A percentile compares a stretch with the other conserved stretches of the same genome.
Conservation (phyloP, 2,329 filamentous ascomycete genomes). For the Pestalotiopsis sp. region DNA sequence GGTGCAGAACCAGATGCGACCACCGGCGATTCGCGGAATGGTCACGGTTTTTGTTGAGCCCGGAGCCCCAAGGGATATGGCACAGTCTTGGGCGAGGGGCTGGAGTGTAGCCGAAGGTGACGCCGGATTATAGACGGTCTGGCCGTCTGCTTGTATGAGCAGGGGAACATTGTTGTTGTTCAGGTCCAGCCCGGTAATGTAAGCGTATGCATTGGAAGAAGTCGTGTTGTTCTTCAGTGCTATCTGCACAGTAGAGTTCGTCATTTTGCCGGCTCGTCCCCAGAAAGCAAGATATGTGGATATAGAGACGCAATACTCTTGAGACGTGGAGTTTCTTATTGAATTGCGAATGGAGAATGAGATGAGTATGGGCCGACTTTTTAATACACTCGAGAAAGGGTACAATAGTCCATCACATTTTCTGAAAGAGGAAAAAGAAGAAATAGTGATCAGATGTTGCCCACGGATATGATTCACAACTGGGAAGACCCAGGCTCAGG, state of each 20-base stretch:
- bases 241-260: constrained; percentile 55
- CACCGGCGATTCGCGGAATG: constrained; percentile 71
- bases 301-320: background rate
- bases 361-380: background rate
- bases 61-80: constrained; percentile 64
- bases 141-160: constrained; percentile 67
- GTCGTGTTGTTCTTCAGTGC: constrained; percentile 66
- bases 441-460: background rate
- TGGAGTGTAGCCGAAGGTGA: constrained; percentile 55
- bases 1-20: constrained; percentile 71
- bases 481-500: background rate
- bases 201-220: constrained; percentile 64
- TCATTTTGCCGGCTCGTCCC: constrained; percentile 25
- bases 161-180: constrained; percentile 61
- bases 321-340: background rate
- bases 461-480: background rate
- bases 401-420: background rate
- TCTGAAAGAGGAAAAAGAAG: background rate
- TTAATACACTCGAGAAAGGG: background rate
- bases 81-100: constrained; percentile 57
- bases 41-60: constrained; percentile 62
- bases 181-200: constrained; percentile 69
- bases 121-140: constrained; percentile 64
- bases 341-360: background rate
- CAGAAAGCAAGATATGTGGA: background rate